phyloP scores from a whole-genome alignment of 2,329 filamentous ascomycete genomes.

The Xylaria sp. region DNA sequence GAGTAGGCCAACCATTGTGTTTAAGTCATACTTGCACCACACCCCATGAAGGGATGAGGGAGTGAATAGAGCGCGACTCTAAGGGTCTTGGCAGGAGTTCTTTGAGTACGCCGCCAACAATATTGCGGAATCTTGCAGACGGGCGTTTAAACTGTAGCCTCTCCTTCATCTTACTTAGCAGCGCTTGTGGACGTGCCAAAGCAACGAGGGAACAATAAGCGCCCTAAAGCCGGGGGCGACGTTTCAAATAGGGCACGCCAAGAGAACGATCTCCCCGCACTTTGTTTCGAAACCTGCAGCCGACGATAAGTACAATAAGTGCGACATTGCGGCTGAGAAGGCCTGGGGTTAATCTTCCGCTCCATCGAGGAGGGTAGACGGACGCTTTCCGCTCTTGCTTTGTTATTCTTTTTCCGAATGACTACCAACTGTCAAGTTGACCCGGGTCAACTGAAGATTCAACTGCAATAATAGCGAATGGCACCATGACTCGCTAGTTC shows the following conservation, averaged over 20 bases:
- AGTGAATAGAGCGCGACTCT: background rate
- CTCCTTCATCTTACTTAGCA: conserved; percentile 17
- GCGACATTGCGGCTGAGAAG: conserved; percentile 12
- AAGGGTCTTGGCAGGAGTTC: conserved; percentile 18
- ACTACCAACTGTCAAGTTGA: background rate
- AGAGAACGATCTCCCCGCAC: conserved; percentile 12
- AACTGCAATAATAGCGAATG: background rate
- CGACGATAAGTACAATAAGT: background rate
- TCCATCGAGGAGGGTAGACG: background rate
- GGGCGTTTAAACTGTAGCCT: conserved; percentile 3
- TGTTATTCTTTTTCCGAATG: background rate
- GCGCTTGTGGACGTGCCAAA: background rate
- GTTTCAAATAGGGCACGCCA: conserved; percentile 24
- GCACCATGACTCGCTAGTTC: background rate
- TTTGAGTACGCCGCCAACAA: background rate
- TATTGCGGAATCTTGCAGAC: background rate
- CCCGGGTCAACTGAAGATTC: background rate
- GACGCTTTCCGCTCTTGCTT: background rate
- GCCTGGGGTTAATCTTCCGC: background rate
- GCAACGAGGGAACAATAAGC: conserved; percentile 8
- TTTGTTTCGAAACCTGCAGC: conserved; percentile 20
- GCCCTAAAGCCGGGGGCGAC: conserved; percentile 2
- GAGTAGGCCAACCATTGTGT: conserved; percentile 1
- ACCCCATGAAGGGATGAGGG: conserved; percentile 13
- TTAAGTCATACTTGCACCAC: conserved; percentile 3